These are phyloP conservation scores for Vanrija sp. DNA, from an alignment of 1,284 basidiomycete genomes.

Conservation along the genomic window DNA sequence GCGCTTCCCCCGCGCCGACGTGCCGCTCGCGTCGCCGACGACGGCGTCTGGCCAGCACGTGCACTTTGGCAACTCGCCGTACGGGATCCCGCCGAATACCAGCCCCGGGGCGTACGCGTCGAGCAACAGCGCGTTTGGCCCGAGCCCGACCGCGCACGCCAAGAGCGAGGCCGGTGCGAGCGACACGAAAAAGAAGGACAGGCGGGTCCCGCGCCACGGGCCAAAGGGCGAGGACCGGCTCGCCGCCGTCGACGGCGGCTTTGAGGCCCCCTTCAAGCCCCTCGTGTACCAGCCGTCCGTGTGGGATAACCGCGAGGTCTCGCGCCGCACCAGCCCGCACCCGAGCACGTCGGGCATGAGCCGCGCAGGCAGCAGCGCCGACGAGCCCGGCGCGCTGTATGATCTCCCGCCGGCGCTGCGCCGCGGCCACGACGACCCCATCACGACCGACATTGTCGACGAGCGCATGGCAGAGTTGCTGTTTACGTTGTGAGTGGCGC, in stretches of 20 bases:
- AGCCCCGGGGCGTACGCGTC: background rate
- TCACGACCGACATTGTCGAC: slow-evolving; percentile 25
- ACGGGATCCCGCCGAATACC: background rate
- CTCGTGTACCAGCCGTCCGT: slow-evolving; percentile 28
- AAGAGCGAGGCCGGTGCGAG: background rate
- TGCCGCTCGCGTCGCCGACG: slow-evolving; percentile 2
- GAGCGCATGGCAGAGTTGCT: slow-evolving; percentile 22
- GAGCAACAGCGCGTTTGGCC: background rate
- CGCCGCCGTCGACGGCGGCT: slow-evolving; percentile 22
- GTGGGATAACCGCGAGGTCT: slow-evolving; percentile 31
- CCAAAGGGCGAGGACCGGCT: too few species aligned
- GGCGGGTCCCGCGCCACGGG: slow-evolving; percentile 2
- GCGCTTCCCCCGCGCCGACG: background rate
- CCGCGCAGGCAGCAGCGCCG: slow-evolving; percentile 7
- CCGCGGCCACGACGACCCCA: slow-evolving; percentile 24
- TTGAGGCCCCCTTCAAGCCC: slow-evolving; percentile 34
- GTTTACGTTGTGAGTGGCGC: slow-evolving; percentile 23
- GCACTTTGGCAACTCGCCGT: background rate
- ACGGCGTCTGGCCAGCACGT: background rate
- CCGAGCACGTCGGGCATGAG: slow-evolving; percentile 5
- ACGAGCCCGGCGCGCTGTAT: slow-evolving; percentile 7
- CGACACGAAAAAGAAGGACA: slow-evolving; percentile 8
- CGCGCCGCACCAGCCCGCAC: slow-evolving; percentile 21
- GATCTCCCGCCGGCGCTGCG: background rate
- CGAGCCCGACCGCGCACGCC: background rate